Conservation (phyloP, 495 filamentous ascomycete genomes). For the Hypoxylon fragiforme region DNA sequence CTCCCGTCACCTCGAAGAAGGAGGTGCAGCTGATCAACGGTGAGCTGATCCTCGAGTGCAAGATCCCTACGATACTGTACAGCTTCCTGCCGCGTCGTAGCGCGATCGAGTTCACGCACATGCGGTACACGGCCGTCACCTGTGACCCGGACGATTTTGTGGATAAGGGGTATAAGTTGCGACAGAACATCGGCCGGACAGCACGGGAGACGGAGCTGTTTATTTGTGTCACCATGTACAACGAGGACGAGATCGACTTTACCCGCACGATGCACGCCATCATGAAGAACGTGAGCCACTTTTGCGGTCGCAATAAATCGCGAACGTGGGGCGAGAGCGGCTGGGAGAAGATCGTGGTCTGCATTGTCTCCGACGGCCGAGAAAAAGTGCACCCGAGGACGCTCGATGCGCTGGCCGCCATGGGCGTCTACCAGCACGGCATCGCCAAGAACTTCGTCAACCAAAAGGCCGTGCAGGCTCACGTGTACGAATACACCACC, state of each 20-base stretch:
- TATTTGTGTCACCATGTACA: slow-evolving; percentile 99
- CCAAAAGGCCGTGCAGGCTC: slow-evolving; percentile 76
- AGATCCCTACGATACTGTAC: slow-evolving; percentile 96
- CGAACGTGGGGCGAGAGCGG: slow-evolving; percentile 96
- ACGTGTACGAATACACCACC: slow-evolving; percentile 98
- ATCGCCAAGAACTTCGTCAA: slow-evolving; percentile 99
- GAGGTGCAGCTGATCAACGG: slow-evolving; percentile 96
- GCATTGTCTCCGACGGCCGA: slow-evolving; percentile 91
- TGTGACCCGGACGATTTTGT: slow-evolving; percentile 97
- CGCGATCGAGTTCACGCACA: slow-evolving; percentile 96
- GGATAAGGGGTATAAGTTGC: slow-evolving; percentile 83
- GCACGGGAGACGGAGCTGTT: slow-evolving; percentile 95
- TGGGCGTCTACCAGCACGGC: slow-evolving; percentile 98
- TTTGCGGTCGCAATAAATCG: slow-evolving; percentile 88
- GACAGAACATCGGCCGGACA: slow-evolving; percentile 89
- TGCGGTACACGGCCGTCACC: slow-evolving; percentile 99
- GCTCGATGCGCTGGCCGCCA: slow-evolving; percentile 91
- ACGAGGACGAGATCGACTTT: slow-evolving; percentile 95
- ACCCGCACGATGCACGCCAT: slow-evolving; percentile 98
- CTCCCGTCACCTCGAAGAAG: slow-evolving; percentile 87
- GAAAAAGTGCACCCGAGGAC: slow-evolving; percentile 93
- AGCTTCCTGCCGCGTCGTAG: slow-evolving; percentile 90
- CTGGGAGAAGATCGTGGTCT: slow-evolving; percentile 99
- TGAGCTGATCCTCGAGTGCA: slow-evolving; percentile 96
- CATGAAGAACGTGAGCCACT: slow-evolving; percentile 96